Evolutionary conservation across 2,329 filamentous ascomycete species (phyloP).

Genomic region (Neofusicoccum kwambonambiense): DNA sequence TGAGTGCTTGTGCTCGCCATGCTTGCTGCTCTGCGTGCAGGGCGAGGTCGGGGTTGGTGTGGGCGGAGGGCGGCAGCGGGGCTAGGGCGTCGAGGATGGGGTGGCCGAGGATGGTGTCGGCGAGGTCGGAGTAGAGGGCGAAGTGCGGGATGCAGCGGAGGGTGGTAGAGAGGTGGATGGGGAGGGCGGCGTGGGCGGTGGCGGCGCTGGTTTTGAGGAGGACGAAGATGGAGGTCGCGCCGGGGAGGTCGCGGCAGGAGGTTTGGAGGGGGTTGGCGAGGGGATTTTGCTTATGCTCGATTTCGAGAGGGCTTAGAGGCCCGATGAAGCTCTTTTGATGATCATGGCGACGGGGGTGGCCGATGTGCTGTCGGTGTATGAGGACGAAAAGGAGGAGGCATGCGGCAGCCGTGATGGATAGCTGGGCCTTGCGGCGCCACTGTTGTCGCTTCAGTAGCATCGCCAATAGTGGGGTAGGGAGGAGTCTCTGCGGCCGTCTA

Average conservation of each 20-base stretch:
- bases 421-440: too few relatives aligned
- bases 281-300: too few relatives aligned
- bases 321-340: too few relatives aligned
- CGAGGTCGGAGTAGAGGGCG: slow-evolving; percentile 40
- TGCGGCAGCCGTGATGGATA: too few relatives aligned
- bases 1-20: slow-evolving; percentile 42
- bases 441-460: too few relatives aligned
- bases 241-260: slow-evolving; percentile 30
- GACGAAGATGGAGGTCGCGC: slow-evolving; percentile 54
- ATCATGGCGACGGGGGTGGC: too few relatives aligned
- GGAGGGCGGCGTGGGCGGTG: slow-evolving; percentile 57
- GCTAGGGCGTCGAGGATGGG: slow-evolving; percentile 50
- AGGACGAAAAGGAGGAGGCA: too few relatives aligned
- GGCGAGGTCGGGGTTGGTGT: too few relatives aligned
- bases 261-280: slow-evolving; percentile 26
- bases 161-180: slow-evolving; percentile 40
- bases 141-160: slow-evolving; percentile 33
- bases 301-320: too few relatives aligned
- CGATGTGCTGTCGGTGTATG: too few relatives aligned
- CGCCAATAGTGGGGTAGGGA: too few relatives aligned
- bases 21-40: slow-evolving; percentile 49
- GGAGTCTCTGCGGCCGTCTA: too few relatives aligned
- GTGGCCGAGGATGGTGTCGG: slow-evolving; percentile 44
- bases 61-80: slow-evolving; percentile 33
- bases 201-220: slow-evolving; percentile 61